A percentile compares a stretch with the other conserved stretches of the same genome.
Evolutionary conservation across 2,329 filamentous ascomycete genomes (phyloP).

Genomic region (Neurospora sp.): DNA sequence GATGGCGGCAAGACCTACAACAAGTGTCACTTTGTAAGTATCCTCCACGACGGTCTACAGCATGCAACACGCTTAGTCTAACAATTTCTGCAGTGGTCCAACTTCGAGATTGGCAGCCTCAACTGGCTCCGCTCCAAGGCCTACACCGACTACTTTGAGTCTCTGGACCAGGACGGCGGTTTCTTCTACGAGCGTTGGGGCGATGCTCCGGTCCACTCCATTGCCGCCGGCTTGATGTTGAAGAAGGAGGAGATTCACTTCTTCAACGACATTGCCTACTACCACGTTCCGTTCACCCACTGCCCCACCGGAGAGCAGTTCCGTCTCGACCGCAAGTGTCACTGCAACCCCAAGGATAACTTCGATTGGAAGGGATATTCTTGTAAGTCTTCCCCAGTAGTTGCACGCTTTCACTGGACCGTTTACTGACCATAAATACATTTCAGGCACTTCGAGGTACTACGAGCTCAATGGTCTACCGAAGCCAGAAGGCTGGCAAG

Average conservation of each 20-base stretch:
- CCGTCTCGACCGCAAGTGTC: constrained; percentile 76
- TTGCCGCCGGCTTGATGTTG: constrained; percentile 77
- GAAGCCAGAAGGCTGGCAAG: constrained; percentile 80
- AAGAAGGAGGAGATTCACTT: constrained; percentile 95
- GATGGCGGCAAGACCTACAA: constrained; percentile 90
- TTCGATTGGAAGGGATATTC: constrained; percentile 99
- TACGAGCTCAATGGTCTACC: constrained; percentile 72
- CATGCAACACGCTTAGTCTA: constrained; percentile 13
- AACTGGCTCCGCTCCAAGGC: constrained; percentile 85
- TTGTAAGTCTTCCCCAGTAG: constrained; percentile 51
- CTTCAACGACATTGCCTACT: constrained; percentile 98
- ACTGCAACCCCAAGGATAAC: constrained; percentile 92
- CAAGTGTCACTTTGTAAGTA: constrained; percentile 86
- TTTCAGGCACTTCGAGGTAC: constrained; percentile 68
- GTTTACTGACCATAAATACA: constrained; percentile 12
- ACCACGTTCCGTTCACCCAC: constrained; percentile 95
- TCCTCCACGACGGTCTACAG: background rate
- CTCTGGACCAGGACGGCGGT: constrained; percentile 80
- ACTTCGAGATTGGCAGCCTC: constrained; percentile 93
- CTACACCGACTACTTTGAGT: constrained; percentile 85
- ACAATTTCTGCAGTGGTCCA: constrained; percentile 65
- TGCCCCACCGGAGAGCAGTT: constrained; percentile 86
- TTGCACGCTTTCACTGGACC: background rate
- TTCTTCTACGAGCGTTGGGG: constrained; percentile 99
- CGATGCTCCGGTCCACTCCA: constrained; percentile 96